Evolutionary conservation across 306 rosid species (phyloP).

Genomic region (Ormosia emarginata): DNA sequence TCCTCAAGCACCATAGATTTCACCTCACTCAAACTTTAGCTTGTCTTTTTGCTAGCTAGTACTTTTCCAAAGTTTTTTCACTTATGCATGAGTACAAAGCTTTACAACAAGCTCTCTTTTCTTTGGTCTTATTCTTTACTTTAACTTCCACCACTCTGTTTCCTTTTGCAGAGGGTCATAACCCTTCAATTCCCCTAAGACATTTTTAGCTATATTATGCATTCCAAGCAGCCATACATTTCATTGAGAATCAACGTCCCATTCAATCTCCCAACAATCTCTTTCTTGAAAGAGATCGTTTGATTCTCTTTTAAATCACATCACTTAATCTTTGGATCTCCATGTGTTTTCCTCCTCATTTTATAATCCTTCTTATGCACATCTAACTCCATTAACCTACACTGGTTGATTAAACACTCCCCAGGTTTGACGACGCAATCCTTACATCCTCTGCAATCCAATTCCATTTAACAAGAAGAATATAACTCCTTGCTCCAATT

Average conservation of each 20-base stretch:
- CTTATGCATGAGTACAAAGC: background rate
- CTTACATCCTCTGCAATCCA: background rate
- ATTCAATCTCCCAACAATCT: background rate
- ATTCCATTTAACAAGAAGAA: background rate
- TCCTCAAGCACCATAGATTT: background rate
- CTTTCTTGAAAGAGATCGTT: background rate
- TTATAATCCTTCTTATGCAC: background rate
- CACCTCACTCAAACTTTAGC: background rate
- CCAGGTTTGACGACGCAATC: background rate
- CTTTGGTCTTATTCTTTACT: background rate
- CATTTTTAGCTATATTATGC: background rate
- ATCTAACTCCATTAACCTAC: background rate
- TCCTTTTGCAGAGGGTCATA: background rate
- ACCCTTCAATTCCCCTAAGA: background rate
- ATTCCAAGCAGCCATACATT: background rate
- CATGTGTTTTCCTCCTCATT: background rate
- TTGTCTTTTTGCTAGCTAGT: background rate
- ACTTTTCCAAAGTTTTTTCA: background rate
- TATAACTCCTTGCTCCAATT: background rate
- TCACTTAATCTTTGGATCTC: background rate
- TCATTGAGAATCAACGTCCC: background rate
- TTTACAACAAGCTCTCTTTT: background rate
- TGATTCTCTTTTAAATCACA: background rate
- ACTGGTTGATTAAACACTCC: background rate
- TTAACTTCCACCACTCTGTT: background rate